phyloP scores from a whole-genome alignment of 305 asterid species.

The Salvia sclarea region DNA sequence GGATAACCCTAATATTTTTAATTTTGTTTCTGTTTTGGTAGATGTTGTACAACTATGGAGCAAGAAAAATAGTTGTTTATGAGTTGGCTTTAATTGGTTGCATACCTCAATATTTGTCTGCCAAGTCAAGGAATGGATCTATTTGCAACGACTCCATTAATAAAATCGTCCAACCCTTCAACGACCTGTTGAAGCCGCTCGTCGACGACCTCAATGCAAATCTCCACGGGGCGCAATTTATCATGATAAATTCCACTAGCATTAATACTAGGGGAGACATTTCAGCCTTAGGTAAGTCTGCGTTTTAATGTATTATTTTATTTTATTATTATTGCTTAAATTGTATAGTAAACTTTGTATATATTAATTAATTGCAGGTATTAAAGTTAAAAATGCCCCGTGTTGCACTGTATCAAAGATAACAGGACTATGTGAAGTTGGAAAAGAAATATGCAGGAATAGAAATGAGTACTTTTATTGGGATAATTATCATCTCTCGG shows the following conservation, averaged over 20 bases:
- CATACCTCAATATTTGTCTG: background rate
- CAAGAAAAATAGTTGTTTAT: background rate
- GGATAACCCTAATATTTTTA: no score
- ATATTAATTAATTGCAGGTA: background rate
- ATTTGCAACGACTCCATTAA: background rate
- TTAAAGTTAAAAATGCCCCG: background rate
- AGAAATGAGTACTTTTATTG: constrained; percentile 35
- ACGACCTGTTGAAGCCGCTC: background rate
- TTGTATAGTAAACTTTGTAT: no score
- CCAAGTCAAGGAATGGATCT: background rate
- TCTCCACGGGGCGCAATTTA: background rate
- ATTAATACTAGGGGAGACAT: background rate
- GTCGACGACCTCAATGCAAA: background rate
- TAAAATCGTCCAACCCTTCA: background rate
- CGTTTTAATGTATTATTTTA: no score
- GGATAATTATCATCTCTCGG: constrained; percentile 48
- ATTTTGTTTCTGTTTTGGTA: background rate
- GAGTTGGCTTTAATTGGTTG: background rate
- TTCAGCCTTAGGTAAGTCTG: background rate
- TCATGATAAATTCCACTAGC: background rate
- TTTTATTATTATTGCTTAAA: no score
- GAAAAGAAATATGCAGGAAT: constrained; percentile 32
- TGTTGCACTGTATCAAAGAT: background rate
- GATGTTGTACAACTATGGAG: background rate
- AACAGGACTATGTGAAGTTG: constrained; percentile 37